Percentiles rank a stretch among this genome's conserved stretches.
Evolutionary conservation across 192 early-diverging fungal genomes (phyloP).

Genomic region (Dissophora globulifera): DNA sequence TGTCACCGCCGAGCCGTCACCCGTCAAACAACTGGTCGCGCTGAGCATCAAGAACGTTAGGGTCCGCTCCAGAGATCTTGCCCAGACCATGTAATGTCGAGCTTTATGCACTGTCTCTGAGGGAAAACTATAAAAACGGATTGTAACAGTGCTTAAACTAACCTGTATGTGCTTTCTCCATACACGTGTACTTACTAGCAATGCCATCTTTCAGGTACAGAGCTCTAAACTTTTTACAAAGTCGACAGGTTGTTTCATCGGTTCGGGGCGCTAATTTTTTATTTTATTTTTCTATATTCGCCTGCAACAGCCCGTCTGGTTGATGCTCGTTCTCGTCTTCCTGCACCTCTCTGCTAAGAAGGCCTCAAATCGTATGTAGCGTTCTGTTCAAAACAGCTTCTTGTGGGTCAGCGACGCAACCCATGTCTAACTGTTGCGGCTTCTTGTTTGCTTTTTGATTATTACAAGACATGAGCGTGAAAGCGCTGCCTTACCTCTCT

Average conservation of each 20-base stretch:
- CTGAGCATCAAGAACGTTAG: slow-evolving; percentile 44
- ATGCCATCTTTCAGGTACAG: slow-evolving; percentile 42
- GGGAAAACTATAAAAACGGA: too few species aligned
- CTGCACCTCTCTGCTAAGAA: slow-evolving; percentile 46
- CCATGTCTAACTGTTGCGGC: too few species aligned
- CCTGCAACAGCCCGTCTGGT: slow-evolving; percentile 40
- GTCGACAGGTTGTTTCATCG: too few species aligned
- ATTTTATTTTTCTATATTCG: too few species aligned
- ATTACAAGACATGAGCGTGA: slow-evolving; percentile 31
- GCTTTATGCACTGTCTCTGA: too few species aligned
- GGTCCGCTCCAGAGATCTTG: slow-evolving; percentile 37
- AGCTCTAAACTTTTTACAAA: too few species aligned
- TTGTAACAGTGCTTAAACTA: too few species aligned
- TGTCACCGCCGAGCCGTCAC: slow-evolving; percentile 33
- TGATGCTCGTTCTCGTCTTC: slow-evolving; percentile 52
- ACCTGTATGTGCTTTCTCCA: too few species aligned
- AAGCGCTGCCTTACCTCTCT: slow-evolving; percentile 39
- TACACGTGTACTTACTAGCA: too few species aligned
- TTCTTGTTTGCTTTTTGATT: background rate
- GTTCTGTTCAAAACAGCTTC: too few species aligned
- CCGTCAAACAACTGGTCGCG: slow-evolving; percentile 43
- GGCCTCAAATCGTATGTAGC: slow-evolving; percentile 19
- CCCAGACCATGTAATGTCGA: slow-evolving; percentile 47
- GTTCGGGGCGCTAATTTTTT: too few species aligned
- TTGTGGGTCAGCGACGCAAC: too few species aligned